A percentile compares a stretch with the other conserved stretches of the same genome.
Evolutionary conservation across 345 rosid species (phyloP).

Genomic region (Pugionium dolabratum): DNA sequence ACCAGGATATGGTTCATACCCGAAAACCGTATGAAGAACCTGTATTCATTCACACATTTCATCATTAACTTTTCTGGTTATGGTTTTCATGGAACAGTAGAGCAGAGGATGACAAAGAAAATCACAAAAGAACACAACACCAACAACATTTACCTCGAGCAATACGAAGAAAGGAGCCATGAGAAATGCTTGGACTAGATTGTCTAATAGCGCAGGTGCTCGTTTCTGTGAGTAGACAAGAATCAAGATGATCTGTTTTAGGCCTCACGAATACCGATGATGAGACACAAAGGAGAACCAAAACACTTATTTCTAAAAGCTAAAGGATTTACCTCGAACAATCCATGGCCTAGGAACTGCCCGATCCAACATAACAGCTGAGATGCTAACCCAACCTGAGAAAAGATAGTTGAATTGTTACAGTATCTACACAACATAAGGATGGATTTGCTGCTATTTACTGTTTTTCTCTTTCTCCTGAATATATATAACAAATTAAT

Average conservation of each 20-base stretch:
- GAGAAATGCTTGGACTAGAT: constrained; percentile 71
- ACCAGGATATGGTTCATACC: constrained; percentile 86
- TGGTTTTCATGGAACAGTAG: not conserved
- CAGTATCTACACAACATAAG: constrained; percentile 2
- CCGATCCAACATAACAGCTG: constrained; percentile 78
- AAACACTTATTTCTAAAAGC: constrained; percentile 5
- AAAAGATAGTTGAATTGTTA: constrained; percentile 7
- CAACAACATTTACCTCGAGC: constrained; percentile 63
- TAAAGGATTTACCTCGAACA: constrained; percentile 67
- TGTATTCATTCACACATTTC: constrained; percentile 31
- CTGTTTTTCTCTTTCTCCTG: not conserved
- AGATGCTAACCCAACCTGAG: constrained; percentile 72
- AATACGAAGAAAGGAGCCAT: constrained; percentile 94
- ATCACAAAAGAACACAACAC: not conserved
- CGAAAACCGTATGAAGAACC: constrained; percentile 61
- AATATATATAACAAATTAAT: constrained; percentile 7
- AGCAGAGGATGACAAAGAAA: not conserved
- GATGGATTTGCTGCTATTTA: not conserved
- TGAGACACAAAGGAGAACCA: not conserved
- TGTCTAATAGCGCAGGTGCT: constrained; percentile 83
- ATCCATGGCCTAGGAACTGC: constrained; percentile 82
- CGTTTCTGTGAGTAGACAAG: constrained; percentile 55
- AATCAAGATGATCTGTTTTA: constrained; percentile 15
- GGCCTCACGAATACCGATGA: constrained; percentile 4
- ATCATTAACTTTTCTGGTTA: constrained; percentile 8